A percentile compares a stretch with the other conserved stretches of the same genome.
phyloP scores from a whole-genome alignment of 306 rosid genomes.

The Lupinus albus region DNA sequence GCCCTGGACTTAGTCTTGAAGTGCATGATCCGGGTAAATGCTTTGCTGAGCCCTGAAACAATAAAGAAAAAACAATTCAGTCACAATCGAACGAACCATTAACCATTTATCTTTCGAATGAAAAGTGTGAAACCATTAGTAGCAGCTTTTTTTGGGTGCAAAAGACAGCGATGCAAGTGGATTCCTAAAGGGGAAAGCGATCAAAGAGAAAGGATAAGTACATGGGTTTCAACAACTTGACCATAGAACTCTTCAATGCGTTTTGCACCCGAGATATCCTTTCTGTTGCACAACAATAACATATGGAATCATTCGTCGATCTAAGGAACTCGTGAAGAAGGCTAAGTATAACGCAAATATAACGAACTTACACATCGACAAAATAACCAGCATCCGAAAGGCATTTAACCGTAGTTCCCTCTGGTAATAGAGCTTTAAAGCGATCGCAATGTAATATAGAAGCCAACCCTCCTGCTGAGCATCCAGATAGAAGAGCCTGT shows the following conservation, averaged over 20 bases:
- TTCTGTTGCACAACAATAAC: slow-evolving; percentile 47
- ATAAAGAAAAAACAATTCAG: background rate
- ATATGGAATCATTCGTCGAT: slow-evolving; percentile 13
- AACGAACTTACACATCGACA: slow-evolving; percentile 59
- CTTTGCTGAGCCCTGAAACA: slow-evolving; percentile 60
- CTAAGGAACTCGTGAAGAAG: slow-evolving; percentile 3
- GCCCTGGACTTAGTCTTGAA: slow-evolving; percentile 58
- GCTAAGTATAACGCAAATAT: background rate
- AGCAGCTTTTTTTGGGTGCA: background rate
- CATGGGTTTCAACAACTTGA: slow-evolving; percentile 75
- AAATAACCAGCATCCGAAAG: slow-evolving; percentile 90
- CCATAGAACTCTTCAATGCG: slow-evolving; percentile 52
- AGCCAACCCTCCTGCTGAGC: slow-evolving; percentile 91
- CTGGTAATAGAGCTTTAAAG: slow-evolving; percentile 60
- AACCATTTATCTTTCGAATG: slow-evolving; percentile 14
- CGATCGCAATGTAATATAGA: slow-evolving; percentile 77
- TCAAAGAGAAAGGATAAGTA: slow-evolving; percentile 39
- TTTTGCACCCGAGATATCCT: slow-evolving; percentile 65
- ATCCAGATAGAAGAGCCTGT: slow-evolving; percentile 87
- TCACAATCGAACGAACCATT: background rate
- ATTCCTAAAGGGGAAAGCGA: slow-evolving; percentile 12
- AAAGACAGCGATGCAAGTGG: slow-evolving; percentile 10
- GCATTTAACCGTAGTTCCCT: slow-evolving; percentile 64
- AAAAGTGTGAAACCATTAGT: background rate
- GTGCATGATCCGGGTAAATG: slow-evolving; percentile 77